Conservation (phyloP, 2,329 filamentous ascomycete genomes). For the Dryadomyces quercus-mongolicae region DNA sequence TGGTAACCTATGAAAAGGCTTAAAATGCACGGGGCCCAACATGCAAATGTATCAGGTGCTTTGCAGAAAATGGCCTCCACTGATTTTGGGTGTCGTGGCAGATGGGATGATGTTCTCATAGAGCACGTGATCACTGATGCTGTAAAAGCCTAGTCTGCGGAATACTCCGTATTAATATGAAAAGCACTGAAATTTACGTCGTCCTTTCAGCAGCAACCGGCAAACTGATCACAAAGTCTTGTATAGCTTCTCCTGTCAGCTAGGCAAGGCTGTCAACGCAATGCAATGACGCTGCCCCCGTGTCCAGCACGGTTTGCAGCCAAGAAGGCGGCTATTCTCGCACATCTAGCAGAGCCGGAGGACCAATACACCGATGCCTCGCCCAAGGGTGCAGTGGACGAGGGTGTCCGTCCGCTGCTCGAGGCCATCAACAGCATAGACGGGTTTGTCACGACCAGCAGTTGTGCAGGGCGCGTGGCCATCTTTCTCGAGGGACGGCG, state of each 20-base stretch:
- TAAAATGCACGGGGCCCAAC: too few relatives aligned
- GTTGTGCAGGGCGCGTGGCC: constrained; percentile 76
- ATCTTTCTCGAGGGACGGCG: constrained; percentile 76
- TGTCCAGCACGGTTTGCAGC: constrained; percentile 9
- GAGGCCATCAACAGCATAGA: constrained; percentile 61
- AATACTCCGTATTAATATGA: too few relatives aligned
- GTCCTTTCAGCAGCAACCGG: too few relatives aligned
- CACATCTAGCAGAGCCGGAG: constrained; percentile 54
- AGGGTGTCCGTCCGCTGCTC: constrained; percentile 65
- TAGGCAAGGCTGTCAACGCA: neutral
- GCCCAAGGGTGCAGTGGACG: constrained; percentile 80
- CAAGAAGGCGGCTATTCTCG: constrained; percentile 63
- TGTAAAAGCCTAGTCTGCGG: neutral
- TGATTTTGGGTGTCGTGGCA: too few relatives aligned
- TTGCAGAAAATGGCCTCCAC: too few relatives aligned
- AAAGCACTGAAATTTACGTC: neutral
- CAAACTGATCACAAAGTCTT: too few relatives aligned
- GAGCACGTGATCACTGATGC: neutral
- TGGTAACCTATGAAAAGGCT: neutral
- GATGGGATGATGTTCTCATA: too few relatives aligned
- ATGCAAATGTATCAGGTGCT: too few relatives aligned
- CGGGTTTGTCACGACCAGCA: constrained; percentile 83
- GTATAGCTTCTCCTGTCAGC: too few relatives aligned
- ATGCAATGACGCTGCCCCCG: constrained; percentile 6
- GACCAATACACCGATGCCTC: constrained; percentile 70